These are phyloP conservation scores for Cordyceps fumosorosea DNA, from an alignment of 2,329 filamentous ascomycete species.

Conservation along the genomic window DNA sequence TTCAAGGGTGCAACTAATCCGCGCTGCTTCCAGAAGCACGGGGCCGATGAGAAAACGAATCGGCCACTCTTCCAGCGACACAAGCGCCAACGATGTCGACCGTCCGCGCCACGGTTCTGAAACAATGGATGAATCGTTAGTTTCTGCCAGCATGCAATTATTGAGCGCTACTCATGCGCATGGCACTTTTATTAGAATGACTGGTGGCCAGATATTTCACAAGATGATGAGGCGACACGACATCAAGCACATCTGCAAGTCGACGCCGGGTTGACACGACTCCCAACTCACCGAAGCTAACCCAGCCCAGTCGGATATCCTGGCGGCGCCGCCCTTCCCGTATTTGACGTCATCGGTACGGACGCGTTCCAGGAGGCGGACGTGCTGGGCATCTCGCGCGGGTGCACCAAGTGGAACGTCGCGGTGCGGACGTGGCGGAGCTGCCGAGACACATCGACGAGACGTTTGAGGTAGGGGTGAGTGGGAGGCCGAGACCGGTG, in stretches of 20 bases:
- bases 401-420: constrained; percentile 98
- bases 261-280: no score
- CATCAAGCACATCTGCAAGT: constrained; percentile 74
- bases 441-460: constrained; percentile 92
- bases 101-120: no score
- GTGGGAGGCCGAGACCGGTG: constrained; percentile 86
- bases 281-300: no score
- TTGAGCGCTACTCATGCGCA: no score
- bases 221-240: constrained; percentile 95
- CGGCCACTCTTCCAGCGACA: no score
- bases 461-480: constrained; percentile 95
- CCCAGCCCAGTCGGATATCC: constrained; percentile 62
- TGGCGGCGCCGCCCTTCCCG: constrained; percentile 91
- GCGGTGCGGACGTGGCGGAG: constrained; percentile 95
- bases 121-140: no score
- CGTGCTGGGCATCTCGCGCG: constrained; percentile 83
- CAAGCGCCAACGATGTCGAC: no score
- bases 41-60: no score
- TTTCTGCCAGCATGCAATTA: no score
- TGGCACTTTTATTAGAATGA: constrained; percentile 91
- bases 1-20: no score
- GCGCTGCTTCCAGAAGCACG: no score
- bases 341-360: constrained; percentile 96
- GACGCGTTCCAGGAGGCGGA: constrained; percentile 98
- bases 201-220: constrained; percentile 93